These are phyloP conservation scores for Picochlorum sp. DNA, from an alignment of 139 green algal genomes.

Conservation along the genomic window DNA sequence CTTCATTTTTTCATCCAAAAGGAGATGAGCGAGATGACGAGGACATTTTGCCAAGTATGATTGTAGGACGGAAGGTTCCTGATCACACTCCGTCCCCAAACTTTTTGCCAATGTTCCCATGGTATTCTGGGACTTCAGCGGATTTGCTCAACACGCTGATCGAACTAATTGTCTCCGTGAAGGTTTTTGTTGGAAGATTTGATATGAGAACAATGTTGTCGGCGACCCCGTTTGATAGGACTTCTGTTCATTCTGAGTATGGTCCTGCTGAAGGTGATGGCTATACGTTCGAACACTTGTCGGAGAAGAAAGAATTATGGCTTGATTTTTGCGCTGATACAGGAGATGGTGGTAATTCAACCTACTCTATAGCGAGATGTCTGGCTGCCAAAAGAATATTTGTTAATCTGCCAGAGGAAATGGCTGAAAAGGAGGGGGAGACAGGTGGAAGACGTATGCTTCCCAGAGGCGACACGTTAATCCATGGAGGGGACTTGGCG, in stretches of 20 bases:
- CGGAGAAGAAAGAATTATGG: constrained; percentile 55
- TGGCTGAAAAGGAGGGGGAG: neutral
- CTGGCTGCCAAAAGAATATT: constrained; percentile 50
- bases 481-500: constrained; percentile 78
- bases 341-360: constrained; percentile 77
- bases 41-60: neutral
- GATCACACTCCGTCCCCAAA: constrained; percentile 14
- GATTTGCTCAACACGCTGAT: constrained; percentile 81
- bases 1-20: neutral
- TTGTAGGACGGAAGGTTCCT: constrained; percentile 12
- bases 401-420: constrained; percentile 25
- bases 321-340: constrained; percentile 85
- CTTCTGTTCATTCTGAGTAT: neutral
- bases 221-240: neutral
- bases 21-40: neutral
- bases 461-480: constrained; percentile 53
- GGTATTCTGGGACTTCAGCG: constrained; percentile 73
- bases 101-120: constrained; percentile 83
- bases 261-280: constrained; percentile 63
- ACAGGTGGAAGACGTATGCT: constrained; percentile 23
- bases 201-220: constrained; percentile 84
- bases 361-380: constrained; percentile 67
- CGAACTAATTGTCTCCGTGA: constrained; percentile 71
- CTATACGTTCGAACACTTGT: constrained; percentile 76
- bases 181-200: constrained; percentile 83